Conservation (phyloP, 73 alveolate species). For the Tetrahymena thermophila region DNA sequence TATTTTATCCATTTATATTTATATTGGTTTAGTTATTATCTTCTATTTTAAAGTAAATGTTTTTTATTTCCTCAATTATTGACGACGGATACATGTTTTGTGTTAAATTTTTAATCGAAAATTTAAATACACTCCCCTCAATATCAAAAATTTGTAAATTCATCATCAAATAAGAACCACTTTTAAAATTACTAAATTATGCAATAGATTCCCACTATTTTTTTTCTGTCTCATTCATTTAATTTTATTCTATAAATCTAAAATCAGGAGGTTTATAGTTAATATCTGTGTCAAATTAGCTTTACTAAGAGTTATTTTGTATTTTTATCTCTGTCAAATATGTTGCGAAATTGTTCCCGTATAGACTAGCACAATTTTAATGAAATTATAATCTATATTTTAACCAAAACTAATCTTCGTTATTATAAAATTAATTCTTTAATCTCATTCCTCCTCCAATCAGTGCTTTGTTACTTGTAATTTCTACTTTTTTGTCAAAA, state of each 20-base stretch:
- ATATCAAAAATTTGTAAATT: not conserved
- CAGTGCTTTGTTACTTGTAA: not conserved
- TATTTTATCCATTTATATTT: not conserved
- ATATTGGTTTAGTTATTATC: not conserved
- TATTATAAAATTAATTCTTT: not conserved
- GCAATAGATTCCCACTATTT: not conserved
- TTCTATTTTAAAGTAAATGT: not conserved
- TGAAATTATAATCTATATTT: not conserved
- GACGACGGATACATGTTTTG: not conserved
- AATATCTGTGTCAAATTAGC: not conserved
- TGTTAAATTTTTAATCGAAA: not conserved
- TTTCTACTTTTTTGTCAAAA: not conserved
- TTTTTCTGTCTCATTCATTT: not conserved
- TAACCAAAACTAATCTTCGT: not conserved
- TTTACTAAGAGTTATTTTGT: not conserved
- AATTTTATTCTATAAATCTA: not conserved
- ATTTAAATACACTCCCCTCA: not conserved
- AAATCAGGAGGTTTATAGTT: not conserved
- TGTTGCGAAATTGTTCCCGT: not conserved
- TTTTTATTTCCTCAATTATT: not conserved
- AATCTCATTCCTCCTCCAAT: not conserved
- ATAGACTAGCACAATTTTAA: not conserved
- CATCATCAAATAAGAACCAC: not conserved
- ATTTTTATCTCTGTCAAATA: not conserved
- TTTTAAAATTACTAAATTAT: not conserved